Base-by-base conservation (phyloP, 352 stramenopile genomes). In the Phytopythium delawarense region DNA sequence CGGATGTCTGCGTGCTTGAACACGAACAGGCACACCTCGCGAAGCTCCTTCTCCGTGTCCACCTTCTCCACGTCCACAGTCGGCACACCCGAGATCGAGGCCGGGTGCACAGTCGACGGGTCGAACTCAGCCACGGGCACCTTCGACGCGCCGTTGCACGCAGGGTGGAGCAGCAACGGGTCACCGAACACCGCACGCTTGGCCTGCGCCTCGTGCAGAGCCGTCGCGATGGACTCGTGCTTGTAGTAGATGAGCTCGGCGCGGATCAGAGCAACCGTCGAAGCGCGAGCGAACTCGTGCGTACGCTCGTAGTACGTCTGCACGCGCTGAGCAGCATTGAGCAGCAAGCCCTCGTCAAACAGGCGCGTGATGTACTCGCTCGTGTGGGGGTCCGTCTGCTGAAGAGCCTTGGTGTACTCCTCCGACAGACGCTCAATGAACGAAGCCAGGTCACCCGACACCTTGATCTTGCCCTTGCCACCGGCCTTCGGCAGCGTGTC, bases 401-500 rank as follows among this genome's bases (percentile, higher is more conserved):
- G 97, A n/a, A 99, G 72, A 42, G 75, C 91, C 87, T 99, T 99
- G 62, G 82, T 98, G 83, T 99, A 99, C 76, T 99, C 96, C 67
- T 99, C 96, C 55, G 97, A 92, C 23, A 99, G 81, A 44, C 94
- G 91, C 48, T 93, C 87, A 37, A 99, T 79, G 62, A 96, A 98
- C 23, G 81, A 75, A 9, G 81, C 88, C 34, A 96, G 75, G 62
- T 94, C 92, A 21, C 90, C 91, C 52, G 89, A 94, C 46, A 96
- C 88, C 76, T 91, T 89, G 81, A 98, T 78, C 79, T 75, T 67
- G 50, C 79, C 83, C 77, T 91, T 89, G 59, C 76, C 79, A 35
- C 84, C 83, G n/a, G 79, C 79, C 62, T 79, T 70, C 7, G 83
- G 82, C 56, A 93, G 44, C 23, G 77, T 87, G 59, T 94, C 82